Base-by-base conservation (phyloP, 192 early-diverging fungal species). In the Coemansia biformis region DNA sequence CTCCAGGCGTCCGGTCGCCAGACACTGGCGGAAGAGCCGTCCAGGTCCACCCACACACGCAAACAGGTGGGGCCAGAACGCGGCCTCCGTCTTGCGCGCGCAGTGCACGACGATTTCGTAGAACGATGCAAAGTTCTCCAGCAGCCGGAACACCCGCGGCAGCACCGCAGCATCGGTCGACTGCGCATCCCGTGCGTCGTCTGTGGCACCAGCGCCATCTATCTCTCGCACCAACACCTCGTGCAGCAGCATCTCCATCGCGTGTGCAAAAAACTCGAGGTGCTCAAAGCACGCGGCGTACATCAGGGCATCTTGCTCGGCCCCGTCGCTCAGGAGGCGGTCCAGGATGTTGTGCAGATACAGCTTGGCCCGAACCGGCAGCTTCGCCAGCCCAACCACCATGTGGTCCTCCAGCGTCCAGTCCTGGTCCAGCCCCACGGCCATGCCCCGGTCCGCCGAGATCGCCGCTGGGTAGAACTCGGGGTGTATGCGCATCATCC, bases 31-130 rank as follows among this genome's bases (percentile, higher is more conserved):
- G 65, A 96, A 98, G 33, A 99, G 78, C 17, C 67, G 77, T 33
- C 84, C 83, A 1, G 89, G 85, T 21, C 92, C 85, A 9, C 91
- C 96, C 1, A 90, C 85, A 47, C 85, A 80, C 2, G 77, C 73
- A 69, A 97, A 97, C 39, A 97, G 77, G 38, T 82, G 83, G 15
- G 82, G 76, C 96, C 96, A 99, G 30, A 91, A 74, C 12, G 90
- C 80, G 0, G 89, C 85, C 60, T 99, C 96, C n/a, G 90, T 89
- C 61, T 99, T 99, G 47, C 96, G 75, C 6, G 96, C 94, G 58
- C 94, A 97, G 23, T 89, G 86, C 10, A 91, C 92, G 59, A 99
- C 88, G 17, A 92, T 83, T 40, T 97, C 94, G 31, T 90, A 60
- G 45, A 83, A 83, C 5, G 80, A 76, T 4, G 55, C 39, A 54